Conservation (phyloP, 192 early-diverging fungal species). For the Paraglomus occultum region DNA sequence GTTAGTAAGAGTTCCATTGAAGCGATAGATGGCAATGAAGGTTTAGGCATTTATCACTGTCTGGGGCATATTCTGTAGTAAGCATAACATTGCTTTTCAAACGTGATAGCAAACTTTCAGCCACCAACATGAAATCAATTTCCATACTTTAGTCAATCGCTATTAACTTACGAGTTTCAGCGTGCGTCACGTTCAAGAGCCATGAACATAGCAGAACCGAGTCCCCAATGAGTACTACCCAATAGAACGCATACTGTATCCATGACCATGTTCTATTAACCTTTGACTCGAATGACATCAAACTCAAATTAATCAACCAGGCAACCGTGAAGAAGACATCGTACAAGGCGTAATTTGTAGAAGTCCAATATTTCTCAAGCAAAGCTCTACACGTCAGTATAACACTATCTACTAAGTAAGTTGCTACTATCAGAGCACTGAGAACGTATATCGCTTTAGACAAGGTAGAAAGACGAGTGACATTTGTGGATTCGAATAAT, state of each 20-base stretch:
- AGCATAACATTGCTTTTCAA: no score
- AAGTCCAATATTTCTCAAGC: constrained; percentile 35
- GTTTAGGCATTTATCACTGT: constrained; percentile 1
- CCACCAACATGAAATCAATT: neutral
- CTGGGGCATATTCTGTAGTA: neutral
- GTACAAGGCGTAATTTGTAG: constrained; percentile 43
- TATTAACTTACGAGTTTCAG: constrained; percentile 31
- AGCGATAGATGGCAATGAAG: no score
- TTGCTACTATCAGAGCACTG: neutral
- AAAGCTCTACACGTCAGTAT: constrained; percentile 6
- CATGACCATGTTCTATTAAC: constrained; percentile 48
- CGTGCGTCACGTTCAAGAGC: constrained; percentile 30
- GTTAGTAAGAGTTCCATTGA: neutral
- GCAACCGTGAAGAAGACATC: constrained; percentile 40
- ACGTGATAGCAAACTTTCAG: neutral
- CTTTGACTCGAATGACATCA: constrained; percentile 39
- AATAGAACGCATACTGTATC: constrained; percentile 56
- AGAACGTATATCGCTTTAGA: neutral
- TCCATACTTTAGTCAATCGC: neutral
- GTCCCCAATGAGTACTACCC: constrained; percentile 42
- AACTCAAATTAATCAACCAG: constrained; percentile 35
- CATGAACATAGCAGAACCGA: constrained; percentile 47
- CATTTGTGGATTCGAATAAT: no score
- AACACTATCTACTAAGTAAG: constrained; percentile 13
- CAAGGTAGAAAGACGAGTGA: neutral